A percentile compares a stretch with the other conserved stretches of the same genome.
These are phyloP conservation scores for Yarrowia sp. DNA, from an alignment of 805 yeast species.

Conservation along the genomic window DNA sequence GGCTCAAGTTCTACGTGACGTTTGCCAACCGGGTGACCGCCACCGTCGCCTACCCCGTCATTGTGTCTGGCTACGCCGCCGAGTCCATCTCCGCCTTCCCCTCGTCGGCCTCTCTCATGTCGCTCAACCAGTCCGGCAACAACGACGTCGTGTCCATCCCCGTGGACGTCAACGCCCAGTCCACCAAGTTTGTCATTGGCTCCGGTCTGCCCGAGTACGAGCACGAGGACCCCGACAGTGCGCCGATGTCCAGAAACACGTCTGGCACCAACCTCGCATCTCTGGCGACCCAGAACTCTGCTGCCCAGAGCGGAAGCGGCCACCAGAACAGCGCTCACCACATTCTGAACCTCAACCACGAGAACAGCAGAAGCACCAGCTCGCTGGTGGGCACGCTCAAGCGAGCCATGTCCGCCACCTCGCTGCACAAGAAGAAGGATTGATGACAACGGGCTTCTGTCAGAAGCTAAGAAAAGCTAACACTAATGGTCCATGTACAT, in stretches of 20 bases:
- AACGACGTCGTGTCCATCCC: constrained; percentile 26
- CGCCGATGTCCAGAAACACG: constrained; percentile 36
- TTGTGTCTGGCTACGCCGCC: constrained; percentile 36
- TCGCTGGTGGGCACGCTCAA: constrained; percentile 31
- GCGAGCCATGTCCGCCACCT: constrained; percentile 36
- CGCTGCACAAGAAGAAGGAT: constrained; percentile 13
- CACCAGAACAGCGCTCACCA: constrained; percentile 22
- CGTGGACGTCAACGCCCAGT: constrained; percentile 34
- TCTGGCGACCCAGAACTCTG: constrained; percentile 28
- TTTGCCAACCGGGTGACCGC: constrained; percentile 34
- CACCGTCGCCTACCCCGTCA: constrained; percentile 27
- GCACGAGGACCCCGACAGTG: constrained; percentile 33
- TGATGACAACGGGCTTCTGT: constrained; percentile 21
- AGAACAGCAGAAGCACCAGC: constrained; percentile 36
- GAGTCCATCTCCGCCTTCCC: constrained; percentile 35
- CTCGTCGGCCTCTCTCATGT: constrained; percentile 27
- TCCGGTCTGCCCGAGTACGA: constrained; percentile 37
- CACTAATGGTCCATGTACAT: constrained; percentile 27
- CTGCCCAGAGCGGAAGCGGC: constrained; percentile 19
- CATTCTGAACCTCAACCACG: constrained; percentile 35
- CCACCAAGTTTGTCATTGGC: constrained; percentile 36
- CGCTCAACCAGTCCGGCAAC: constrained; percentile 1
- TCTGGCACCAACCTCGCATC: constrained; percentile 34
- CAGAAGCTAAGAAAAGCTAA: constrained; percentile 36
- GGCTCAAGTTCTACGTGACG: constrained; percentile 35